Evolutionary conservation across 1,139 yeast species (phyloP), one percentile per base, ranked within the genome.

Genomic region (Nakaseomyces bracarensis): DNA sequence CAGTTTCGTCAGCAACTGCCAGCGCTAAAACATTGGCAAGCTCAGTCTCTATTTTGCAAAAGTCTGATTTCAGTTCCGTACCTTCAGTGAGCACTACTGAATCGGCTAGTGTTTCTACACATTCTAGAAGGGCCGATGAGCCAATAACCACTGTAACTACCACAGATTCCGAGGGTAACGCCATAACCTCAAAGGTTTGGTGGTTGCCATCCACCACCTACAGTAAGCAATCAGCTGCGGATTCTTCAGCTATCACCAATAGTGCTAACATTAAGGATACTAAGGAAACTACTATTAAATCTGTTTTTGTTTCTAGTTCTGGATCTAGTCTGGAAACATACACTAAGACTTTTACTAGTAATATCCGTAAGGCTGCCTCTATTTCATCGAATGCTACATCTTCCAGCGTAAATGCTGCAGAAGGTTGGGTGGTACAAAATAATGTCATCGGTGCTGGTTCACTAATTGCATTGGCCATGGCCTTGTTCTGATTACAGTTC

Each of bases 91-190:
- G 36, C 9, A 29, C 36, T 14, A 8, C 36, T 28, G 29, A n/a
- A 16, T 15, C 46, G 22, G 34, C 26, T 4, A 21, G 41, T 20
- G 15, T 28, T 15, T 21, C 38, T 15, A 60, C 72, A 4, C 44
- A 54, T 14, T 55, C 64, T 25, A 38, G 37, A 21, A 43, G 47
- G 18, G 40, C 51, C 9, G 48, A 47, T 34, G 50, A 52, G 9
- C 58, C 64, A 36, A 39, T 49, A 15, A 68, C 74, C 4, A 73
- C 76, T 1, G 43, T 48, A 8, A 50, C 53, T 1, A 46, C 54
- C 19, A 46, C 54, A 2, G 44, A 53, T 29, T 45, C 57, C 18
- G 42, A 44, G 7, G 61, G 61, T 26, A 49, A 43, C 21, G 25
- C 50, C 2, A 52, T 52, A 28, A 49, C 57, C 2, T 50, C 60